Conservation (phyloP, 2,329 filamentous ascomycete species). For the Samsoniella hepiali region DNA sequence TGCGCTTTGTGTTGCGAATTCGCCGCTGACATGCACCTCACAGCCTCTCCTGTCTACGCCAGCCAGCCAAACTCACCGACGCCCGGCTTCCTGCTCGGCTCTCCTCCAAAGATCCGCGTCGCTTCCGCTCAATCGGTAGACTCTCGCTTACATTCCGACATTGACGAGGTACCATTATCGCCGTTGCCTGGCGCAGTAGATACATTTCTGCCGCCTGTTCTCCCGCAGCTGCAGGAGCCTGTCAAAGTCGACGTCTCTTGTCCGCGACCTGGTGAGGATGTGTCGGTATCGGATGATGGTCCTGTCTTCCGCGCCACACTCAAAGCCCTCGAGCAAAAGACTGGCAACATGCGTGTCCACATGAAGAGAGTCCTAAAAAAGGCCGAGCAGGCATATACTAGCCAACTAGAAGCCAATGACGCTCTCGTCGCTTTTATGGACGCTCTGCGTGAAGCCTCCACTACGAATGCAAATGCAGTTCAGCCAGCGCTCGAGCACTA, state of each 20-base stretch:
- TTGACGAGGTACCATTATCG: slow-evolving; percentile 54
- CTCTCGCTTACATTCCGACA: slow-evolving; percentile 74
- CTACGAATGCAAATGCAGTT: slow-evolving; percentile 93
- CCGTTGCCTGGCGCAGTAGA: slow-evolving; percentile 45
- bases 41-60: slow-evolving; percentile 43
- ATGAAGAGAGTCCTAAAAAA: slow-evolving; percentile 96
- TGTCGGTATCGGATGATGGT: slow-evolving; percentile 82
- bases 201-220: slow-evolving; percentile 25
- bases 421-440: slow-evolving; percentile 80
- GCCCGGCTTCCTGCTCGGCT: slow-evolving; percentile 67
- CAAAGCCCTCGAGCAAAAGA: slow-evolving; percentile 94
- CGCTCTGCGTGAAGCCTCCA: slow-evolving; percentile 79
- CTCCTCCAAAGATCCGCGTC: slow-evolving; percentile 73
- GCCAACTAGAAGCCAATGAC: slow-evolving; percentile 82
- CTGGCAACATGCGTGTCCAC: slow-evolving; percentile 83
- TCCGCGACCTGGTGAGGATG: slow-evolving; percentile 80
- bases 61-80: slow-evolving; percentile 65
- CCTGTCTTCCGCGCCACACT: slow-evolving; percentile 95
- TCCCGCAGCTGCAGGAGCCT: slow-evolving; percentile 38
- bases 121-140: slow-evolving; percentile 86
- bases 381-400: slow-evolving; percentile 81
- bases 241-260: slow-evolving; percentile 87
- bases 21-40: slow-evolving; percentile 18
- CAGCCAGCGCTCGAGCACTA: slow-evolving; percentile 96
- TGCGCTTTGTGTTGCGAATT: neutral